A percentile compares a stretch with the other conserved stretches of the same genome.
phyloP scores from a whole-genome alignment of 257 asterid genomes.

The Salvia miltiorrhiza region DNA sequence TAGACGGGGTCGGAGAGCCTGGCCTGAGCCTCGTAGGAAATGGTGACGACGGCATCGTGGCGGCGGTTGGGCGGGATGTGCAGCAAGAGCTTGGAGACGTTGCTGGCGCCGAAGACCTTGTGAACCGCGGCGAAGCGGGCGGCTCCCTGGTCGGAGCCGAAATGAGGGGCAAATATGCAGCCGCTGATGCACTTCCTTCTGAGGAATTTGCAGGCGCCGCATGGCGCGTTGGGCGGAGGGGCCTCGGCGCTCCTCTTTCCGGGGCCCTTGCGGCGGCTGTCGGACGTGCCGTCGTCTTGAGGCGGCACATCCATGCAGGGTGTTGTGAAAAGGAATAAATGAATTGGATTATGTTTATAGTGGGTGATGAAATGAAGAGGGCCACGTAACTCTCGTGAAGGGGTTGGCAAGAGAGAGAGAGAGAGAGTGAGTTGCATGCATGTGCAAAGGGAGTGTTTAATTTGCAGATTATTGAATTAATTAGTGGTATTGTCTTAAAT shows the following conservation, averaged over 20 bases:
- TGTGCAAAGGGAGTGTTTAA: slow-evolving; percentile 80
- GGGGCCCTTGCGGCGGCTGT: slow-evolving; percentile 32
- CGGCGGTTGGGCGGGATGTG: slow-evolving; percentile 66
- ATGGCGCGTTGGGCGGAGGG: slow-evolving; percentile 37
- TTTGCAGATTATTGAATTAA: neutral
- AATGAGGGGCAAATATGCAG: slow-evolving; percentile 83
- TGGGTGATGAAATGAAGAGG: slow-evolving; percentile 13
- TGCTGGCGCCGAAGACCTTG: slow-evolving; percentile 89
- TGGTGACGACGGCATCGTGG: slow-evolving; percentile 75
- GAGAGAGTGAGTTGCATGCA: slow-evolving; percentile 50
- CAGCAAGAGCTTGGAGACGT: slow-evolving; percentile 70
- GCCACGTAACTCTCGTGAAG: slow-evolving; percentile 82
- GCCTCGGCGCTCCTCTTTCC: slow-evolving; percentile 33
- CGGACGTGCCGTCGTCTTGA: slow-evolving; percentile 28
- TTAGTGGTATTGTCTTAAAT: neutral
- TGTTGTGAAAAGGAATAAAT: neutral
- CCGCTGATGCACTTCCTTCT: slow-evolving; percentile 85
- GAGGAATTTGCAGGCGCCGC: slow-evolving; percentile 94
- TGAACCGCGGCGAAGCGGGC: slow-evolving; percentile 94
- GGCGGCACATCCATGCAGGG: slow-evolving; percentile 46
- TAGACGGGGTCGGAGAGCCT: slow-evolving; percentile 85
- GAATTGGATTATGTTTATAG: slow-evolving; percentile 39
- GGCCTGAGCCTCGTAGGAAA: slow-evolving; percentile 87
- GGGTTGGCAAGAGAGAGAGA: slow-evolving; percentile 48
- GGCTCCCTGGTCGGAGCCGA: slow-evolving; percentile 77